phyloP scores from a whole-genome alignment of 2,329 filamentous ascomycete species.

The Fusarium incarnatum region DNA sequence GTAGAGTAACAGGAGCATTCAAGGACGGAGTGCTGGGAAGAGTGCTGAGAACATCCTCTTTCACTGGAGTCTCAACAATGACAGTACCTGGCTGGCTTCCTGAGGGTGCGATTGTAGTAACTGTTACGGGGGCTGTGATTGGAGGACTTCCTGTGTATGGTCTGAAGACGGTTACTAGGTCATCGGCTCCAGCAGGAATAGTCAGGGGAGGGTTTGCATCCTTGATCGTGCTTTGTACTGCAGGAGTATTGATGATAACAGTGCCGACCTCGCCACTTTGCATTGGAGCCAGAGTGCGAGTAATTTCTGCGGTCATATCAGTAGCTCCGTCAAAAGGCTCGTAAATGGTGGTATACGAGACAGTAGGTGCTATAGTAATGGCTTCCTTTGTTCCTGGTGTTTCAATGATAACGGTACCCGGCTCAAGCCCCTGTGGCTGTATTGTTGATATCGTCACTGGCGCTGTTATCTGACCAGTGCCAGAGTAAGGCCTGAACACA shows the following conservation, averaged over 20 bases:
- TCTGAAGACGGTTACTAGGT: neutral
- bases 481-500: slow-evolving; percentile 5
- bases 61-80: slow-evolving; percentile 18
- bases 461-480: neutral
- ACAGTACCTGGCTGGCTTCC: too few species aligned
- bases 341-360: slow-evolving; percentile 28
- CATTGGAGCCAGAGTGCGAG: slow-evolving; percentile 4
- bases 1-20: neutral
- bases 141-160: too few species aligned
- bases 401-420: slow-evolving; percentile 27
- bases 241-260: slow-evolving; percentile 26
- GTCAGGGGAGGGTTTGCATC: slow-evolving; percentile 18
- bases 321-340: slow-evolving; percentile 18
- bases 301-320: slow-evolving; percentile 11
- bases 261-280: slow-evolving; percentile 20
- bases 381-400: slow-evolving; percentile 9
- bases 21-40: neutral
- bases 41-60: neutral
- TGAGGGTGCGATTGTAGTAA: neutral
- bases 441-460: slow-evolving; percentile 10
- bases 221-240: slow-evolving; percentile 11
- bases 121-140: neutral
- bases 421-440: neutral
- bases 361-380: neutral
- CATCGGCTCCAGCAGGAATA: slow-evolving; percentile 7